Base-by-base conservation (phyloP, 768 basidiomycete genomes). In the Mycena filopes region DNA sequence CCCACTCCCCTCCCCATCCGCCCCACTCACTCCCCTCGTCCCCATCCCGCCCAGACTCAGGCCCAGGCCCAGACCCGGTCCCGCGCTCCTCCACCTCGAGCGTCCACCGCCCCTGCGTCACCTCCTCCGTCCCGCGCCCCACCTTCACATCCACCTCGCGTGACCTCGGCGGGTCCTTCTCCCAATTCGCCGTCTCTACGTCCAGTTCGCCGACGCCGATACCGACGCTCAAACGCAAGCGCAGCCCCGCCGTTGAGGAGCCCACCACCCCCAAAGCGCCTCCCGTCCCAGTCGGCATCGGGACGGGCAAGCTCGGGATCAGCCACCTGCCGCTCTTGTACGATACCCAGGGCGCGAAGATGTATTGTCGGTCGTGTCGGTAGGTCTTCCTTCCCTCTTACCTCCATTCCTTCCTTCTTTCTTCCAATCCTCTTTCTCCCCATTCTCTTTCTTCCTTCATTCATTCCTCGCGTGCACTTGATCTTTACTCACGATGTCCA, bases 251-350 rank as follows among this genome's bases (percentile, higher is more conserved):
- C n/a, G 55, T 21, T 0, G n/a, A 21, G 15, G 33, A 47, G 5
- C n/a, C n/a, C n/a, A n/a, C n/a, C n/a, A n/a, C n/a, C n/a, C n/a
- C n/a, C n/a, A n/a, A n/a, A n/a, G n/a, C n/a, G n/a, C n/a, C n/a
- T n/a, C n/a, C n/a, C n/a, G n/a, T n/a, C 56, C 7, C 49, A 21
- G 20, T 36, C 2, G 36, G 36, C 11, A 9, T 36, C 36, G 29
- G 12, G 40, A 50, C 21, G 40, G 45, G 25, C 48, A 38, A 21
- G 33, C 64, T 69, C 38, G 64, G 68, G 23, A 42, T 69, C 55
- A 63, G 41, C 31, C 68, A 69, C 48, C 60, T 69, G 15, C 55
- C 63, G n/a, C 68, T 69, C 12, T 33, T 69, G 23, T 69, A 66
- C 60, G 56, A 58, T 7, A 62, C 63, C 29, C 54, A 29, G 38